Evolutionary conservation across 208 protist genomes (phyloP).

Genomic region (Leishmania aethiopica): DNA sequence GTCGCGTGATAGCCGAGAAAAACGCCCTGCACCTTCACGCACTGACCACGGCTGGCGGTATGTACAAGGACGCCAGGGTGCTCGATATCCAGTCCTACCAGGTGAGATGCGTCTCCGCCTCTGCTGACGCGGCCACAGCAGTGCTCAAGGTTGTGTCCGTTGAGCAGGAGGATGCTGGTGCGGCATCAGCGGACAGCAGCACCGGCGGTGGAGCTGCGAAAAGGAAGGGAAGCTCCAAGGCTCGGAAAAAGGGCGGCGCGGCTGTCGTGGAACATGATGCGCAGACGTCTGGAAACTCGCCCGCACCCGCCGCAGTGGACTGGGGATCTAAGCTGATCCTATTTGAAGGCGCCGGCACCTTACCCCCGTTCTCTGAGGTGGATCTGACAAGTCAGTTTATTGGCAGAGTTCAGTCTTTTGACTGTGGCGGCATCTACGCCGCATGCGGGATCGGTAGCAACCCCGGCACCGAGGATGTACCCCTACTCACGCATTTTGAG

Average conservation of each 20-base stretch:
- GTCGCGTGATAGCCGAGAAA: constrained; percentile 5
- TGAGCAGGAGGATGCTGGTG: constrained; percentile 31
- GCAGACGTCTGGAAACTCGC: neutral
- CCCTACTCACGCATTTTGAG: constrained; percentile 84
- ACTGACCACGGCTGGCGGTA: constrained; percentile 24
- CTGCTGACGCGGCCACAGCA: neutral
- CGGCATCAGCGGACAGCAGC: neutral
- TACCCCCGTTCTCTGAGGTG: constrained; percentile 47
- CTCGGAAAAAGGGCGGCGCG: neutral
- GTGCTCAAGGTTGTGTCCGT: constrained; percentile 51
- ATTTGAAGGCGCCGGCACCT: constrained; percentile 42
- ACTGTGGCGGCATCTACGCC: constrained; percentile 69
- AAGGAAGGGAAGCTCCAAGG: neutral
- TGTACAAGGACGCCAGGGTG: constrained; percentile 32
- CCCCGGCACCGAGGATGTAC: neutral
- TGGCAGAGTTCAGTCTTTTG: constrained; percentile 49
- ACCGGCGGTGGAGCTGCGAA: neutral
- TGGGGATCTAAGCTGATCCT: constrained; percentile 59
- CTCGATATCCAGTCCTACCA: constrained; percentile 48
- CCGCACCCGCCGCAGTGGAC: neutral
- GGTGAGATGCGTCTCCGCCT: constrained; percentile 26
- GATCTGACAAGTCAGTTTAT: constrained; percentile 53
- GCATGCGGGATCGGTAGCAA: constrained; percentile 7
- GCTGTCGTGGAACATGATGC: neutral
- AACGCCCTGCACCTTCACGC: constrained; percentile 64